Percentiles rank a stretch among this genome's conserved stretches.
These are phyloP conservation scores for Monosporascus sp. DNA, from an alignment of 2,329 filamentous ascomycete species.

Conservation along the genomic window DNA sequence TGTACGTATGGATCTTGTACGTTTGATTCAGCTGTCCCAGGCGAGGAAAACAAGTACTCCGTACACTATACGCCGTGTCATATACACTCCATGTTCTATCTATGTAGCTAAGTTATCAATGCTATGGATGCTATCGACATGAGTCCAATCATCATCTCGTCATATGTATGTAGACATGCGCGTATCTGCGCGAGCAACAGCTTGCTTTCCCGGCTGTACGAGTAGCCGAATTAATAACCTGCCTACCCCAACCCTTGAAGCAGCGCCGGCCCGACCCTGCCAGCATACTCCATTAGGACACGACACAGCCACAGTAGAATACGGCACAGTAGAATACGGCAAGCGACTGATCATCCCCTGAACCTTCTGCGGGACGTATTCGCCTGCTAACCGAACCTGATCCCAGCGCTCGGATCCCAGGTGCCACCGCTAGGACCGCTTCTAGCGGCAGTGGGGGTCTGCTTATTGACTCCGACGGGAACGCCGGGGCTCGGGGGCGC, in stretches of 20 bases:
- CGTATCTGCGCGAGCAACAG: not conserved
- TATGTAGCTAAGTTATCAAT: too few species aligned
- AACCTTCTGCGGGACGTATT: slow-evolving; percentile 30
- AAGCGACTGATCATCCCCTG: not conserved
- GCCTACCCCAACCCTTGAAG: not conserved
- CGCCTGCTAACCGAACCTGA: slow-evolving; percentile 33
- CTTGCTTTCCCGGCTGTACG: not conserved
- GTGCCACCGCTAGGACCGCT: slow-evolving; percentile 32
- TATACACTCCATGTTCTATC: too few species aligned
- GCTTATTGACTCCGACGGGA: slow-evolving; percentile 13
- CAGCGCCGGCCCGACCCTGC: not conserved
- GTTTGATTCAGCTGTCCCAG: too few species aligned
- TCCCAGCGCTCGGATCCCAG: slow-evolving; percentile 56
- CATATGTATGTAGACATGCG: too few species aligned
- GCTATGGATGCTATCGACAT: too few species aligned
- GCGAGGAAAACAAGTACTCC: too few species aligned
- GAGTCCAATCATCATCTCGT: too few species aligned
- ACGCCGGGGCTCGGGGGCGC: not conserved
- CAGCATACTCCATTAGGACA: not conserved
- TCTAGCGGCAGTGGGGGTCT: slow-evolving; percentile 3
- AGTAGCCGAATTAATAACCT: not conserved
- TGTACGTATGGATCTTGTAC: too few species aligned
- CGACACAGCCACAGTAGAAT: not conserved
- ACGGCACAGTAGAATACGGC: not conserved
- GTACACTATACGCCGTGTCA: too few species aligned